These are phyloP conservation scores for Plantago coronopus DNA, from an alignment of 305 asterid genomes.

Conservation along the genomic window DNA sequence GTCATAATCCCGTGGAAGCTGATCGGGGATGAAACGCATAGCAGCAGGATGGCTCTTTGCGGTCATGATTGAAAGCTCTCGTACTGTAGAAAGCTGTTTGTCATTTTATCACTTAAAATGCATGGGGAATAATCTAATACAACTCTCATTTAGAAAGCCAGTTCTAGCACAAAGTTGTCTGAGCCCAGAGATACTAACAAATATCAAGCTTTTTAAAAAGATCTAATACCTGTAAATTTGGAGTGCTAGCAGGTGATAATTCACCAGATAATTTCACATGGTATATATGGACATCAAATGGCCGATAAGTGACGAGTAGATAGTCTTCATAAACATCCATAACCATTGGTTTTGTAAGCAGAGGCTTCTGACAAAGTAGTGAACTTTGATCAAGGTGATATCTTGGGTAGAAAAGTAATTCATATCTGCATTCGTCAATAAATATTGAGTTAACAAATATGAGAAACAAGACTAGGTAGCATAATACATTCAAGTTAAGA, in stretches of 20 bases:
- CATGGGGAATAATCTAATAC: slow-evolving; percentile 34
- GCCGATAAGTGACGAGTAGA: slow-evolving; percentile 84
- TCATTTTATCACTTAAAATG: slow-evolving; percentile 97
- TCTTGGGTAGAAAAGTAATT: slow-evolving; percentile 94
- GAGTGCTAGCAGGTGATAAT: slow-evolving; percentile 80
- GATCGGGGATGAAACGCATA: slow-evolving; percentile 93
- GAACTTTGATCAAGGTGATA: slow-evolving; percentile 99
- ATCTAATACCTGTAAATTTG: slow-evolving; percentile 77
- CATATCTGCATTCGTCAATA: slow-evolving; percentile 69
- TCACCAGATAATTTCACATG: slow-evolving; percentile 90
- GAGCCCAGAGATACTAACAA: slow-evolving; percentile 23
- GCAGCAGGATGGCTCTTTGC: slow-evolving; percentile 99
- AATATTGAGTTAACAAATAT: slow-evolving; percentile 17
- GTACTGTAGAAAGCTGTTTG: slow-evolving; percentile 99
- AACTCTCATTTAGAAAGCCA: slow-evolving; percentile 28
- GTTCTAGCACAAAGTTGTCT: slow-evolving; percentile 3
- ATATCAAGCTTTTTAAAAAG: slow-evolving; percentile 25
- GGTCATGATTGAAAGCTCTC: slow-evolving; percentile 99
- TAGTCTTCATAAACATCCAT: slow-evolving; percentile 98
- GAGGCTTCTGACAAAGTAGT: slow-evolving; percentile 74
- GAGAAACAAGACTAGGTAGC: slow-evolving; percentile 18
- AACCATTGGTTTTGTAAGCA: slow-evolving; percentile 89
- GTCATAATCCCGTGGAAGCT: slow-evolving; percentile 50
- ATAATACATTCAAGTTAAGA: slow-evolving; percentile 6
- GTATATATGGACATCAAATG: slow-evolving; percentile 94